Base-by-base conservation (phyloP, 805 yeast genomes). In the Saccharomyces eubayanus region DNA sequence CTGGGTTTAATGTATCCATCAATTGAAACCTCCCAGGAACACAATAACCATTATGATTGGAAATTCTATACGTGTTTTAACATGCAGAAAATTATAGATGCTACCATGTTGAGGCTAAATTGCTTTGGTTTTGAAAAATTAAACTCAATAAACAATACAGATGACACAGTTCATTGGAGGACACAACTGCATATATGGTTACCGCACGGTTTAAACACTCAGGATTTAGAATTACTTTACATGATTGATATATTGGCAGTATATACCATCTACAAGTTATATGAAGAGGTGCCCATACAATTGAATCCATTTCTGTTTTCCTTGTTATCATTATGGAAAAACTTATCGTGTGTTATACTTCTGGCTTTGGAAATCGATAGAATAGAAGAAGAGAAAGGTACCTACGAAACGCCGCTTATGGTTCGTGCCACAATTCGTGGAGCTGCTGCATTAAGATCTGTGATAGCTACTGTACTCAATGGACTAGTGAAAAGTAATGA, bases 251-350 rank as follows among this genome's bases (percentile, higher is more conserved):
- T 74, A 6, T 73, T 76, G 31, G 68, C 75, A 1, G 69, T 78
- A 1, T 73, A 74, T 50, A 65, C 76, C 5, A 77, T 81, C 30
- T 71, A 73, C 61, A 78, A 77, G 56, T 57, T 79, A 6, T 77
- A 74, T 59, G 62, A 62, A 5, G 59, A 69, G 55, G 16, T 55
- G n/a, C 72, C 71, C 0, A 56, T 65, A 28, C 69, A 65, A 21
- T 57, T 80, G 50, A 84, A 84, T 61, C 94, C 94, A 21, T 87
- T 83, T 61, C 62, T 82, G 48, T 78, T 78, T 21, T 73, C 76
- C 48, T 78, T 83, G 55, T 69, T 84, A 9, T 79, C 80, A 48
- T 62, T 81, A 5, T 87, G 94, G 92, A 83, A 84, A 59, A 76
- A 79, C 46, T 80, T 82, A 60, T 83, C 90, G 1, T 77, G 76